These are phyloP conservation scores for Setomelanomma holmii DNA, from an alignment of 2,329 filamentous ascomycete genomes.

Conservation along the genomic window DNA sequence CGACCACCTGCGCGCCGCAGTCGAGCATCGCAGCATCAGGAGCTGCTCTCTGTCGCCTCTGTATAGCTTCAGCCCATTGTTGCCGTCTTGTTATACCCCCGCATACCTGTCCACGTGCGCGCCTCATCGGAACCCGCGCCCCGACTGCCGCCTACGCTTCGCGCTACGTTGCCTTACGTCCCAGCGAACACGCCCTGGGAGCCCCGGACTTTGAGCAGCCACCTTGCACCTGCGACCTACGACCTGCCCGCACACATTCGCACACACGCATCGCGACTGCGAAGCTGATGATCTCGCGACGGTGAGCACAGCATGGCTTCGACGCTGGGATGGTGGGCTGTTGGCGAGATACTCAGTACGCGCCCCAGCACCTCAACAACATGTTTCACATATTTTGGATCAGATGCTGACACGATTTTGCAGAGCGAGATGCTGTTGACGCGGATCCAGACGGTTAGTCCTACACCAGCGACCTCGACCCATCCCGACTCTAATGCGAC, in stretches of 20 bases:
- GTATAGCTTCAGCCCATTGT: not conserved
- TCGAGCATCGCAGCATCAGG: not conserved
- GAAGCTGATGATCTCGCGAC: constrained; percentile 35
- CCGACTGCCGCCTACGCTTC: constrained; percentile 9
- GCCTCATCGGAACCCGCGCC: not conserved
- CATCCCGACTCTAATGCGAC: constrained; percentile 44
- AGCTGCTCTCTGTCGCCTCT: not conserved
- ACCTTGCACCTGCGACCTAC: constrained; percentile 18
- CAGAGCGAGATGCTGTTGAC: constrained; percentile 55
- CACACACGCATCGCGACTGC: constrained; percentile 8
- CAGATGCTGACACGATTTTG: constrained; percentile 15
- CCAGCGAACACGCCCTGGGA: constrained; percentile 10
- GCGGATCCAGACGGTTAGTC: constrained; percentile 56
- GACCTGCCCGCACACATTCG: constrained; percentile 4
- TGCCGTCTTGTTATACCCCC: not conserved
- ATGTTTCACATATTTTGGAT: not conserved
- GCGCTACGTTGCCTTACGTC: constrained; percentile 30
- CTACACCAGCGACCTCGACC: constrained; percentile 10
- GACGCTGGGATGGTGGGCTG: constrained; percentile 45
- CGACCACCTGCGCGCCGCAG: not conserved
- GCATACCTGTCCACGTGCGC: not conserved
- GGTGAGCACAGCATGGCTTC: constrained; percentile 49
- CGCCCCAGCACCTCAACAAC: constrained; percentile 3
- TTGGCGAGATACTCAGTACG: constrained; percentile 51
- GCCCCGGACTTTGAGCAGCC: constrained; percentile 23